Evolutionary conservation across 2,329 filamentous ascomycete species (phyloP).

Genomic region (Metarhizium album): DNA sequence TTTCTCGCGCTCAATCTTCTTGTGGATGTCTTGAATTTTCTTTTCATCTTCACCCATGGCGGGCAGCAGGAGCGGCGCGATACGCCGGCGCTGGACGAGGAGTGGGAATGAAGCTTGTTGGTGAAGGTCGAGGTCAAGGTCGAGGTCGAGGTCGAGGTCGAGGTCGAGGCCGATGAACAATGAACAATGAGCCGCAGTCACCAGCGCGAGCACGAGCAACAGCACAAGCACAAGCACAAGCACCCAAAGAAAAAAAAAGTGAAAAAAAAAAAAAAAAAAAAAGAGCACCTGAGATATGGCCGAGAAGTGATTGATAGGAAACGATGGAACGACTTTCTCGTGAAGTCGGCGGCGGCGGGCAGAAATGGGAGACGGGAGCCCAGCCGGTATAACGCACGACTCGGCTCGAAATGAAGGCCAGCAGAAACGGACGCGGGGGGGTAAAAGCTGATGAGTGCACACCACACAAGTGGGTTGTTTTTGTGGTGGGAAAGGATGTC

Average conservation of each 20-base stretch:
- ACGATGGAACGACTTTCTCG: neutral
- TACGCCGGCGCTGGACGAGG: constrained; percentile 27
- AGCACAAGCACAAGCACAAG: neutral
- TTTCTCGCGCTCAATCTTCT: constrained; percentile 97
- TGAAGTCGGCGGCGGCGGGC: neutral
- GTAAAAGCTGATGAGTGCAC: no score
- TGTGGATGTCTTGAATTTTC: constrained; percentile 68
- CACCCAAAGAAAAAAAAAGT: no score
- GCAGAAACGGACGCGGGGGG: constrained; percentile 8
- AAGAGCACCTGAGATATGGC: neutral
- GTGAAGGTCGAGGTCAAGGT: neutral
- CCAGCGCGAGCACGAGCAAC: neutral
- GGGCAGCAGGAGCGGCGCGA: constrained; percentile 27
- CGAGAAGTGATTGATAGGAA: neutral
- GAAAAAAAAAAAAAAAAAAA: neutral
- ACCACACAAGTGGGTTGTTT: constrained; percentile 7
- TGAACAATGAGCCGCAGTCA: neutral
- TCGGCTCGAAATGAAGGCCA: constrained; percentile 5
- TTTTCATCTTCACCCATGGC: constrained; percentile 55
- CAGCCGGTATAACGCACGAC: neutral
- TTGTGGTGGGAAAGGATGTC: constrained; percentile 23
- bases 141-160: constrained; percentile 2
- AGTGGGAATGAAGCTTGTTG: constrained; percentile 1
- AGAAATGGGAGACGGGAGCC: constrained; percentile 1
- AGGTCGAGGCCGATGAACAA: neutral